A percentile compares a stretch with the other conserved stretches of the same genome.
These are phyloP conservation scores for Talaromyces funiculosus DNA, from an alignment of 2,329 filamentous ascomycete genomes.

Conservation along the genomic window DNA sequence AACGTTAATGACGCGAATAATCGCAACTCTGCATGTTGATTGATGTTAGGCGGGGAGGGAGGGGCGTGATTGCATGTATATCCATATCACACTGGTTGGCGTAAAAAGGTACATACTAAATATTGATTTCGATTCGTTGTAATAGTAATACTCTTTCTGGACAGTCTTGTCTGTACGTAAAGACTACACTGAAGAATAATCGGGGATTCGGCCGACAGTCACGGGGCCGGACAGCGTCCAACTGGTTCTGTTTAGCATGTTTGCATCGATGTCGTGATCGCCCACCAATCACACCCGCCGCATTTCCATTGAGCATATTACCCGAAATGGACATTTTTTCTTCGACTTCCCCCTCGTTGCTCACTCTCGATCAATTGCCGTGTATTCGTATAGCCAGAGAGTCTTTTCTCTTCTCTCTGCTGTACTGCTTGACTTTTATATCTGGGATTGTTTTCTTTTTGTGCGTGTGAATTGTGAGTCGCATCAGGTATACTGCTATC, in stretches of 20 bases:
- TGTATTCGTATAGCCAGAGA: neutral
- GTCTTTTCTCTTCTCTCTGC: neutral
- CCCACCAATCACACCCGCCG: conserved; percentile 30
- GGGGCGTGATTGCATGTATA: conserved; percentile 4
- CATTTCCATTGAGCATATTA: conserved; percentile 7
- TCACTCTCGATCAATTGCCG: neutral
- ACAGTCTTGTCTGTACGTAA: neutral
- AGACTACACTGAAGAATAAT: neutral
- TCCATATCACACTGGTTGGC: neutral
- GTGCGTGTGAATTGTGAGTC: neutral
- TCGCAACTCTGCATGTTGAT: neutral
- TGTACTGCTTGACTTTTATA: neutral
- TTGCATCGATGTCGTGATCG: conserved; percentile 45
- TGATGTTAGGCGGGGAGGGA: neutral
- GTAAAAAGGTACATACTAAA: neutral
- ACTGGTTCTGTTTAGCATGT: conserved; percentile 16
- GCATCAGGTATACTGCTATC: neutral
- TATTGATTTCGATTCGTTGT: neutral
- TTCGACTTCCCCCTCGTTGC: neutral
- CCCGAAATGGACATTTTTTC: conserved; percentile 18
- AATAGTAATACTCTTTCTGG: neutral
- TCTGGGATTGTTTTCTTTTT: neutral
- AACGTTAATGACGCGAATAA: neutral
- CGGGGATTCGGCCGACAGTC: conserved; percentile 5
- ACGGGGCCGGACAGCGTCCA: neutral